Conservation (phyloP, 495 filamentous ascomycete genomes). For the Hypoxylon fuscum region DNA sequence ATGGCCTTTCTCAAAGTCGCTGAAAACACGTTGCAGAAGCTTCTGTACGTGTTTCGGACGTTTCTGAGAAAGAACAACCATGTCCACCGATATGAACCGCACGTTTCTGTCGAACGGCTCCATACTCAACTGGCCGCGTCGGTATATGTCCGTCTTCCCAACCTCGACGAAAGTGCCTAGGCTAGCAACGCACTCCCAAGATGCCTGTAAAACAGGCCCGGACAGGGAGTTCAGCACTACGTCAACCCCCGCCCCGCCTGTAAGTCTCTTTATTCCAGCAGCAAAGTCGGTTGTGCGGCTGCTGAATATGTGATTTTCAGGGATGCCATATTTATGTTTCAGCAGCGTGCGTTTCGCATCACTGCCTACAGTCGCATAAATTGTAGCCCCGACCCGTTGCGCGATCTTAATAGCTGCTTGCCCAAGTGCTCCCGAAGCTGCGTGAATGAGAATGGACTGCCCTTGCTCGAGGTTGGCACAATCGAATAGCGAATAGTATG, state of each 20-base stretch:
- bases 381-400: constrained; percentile 51
- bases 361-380: constrained; percentile 59
- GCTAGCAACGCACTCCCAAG: not conserved
- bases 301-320: constrained; percentile 49
- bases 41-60: constrained; percentile 22
- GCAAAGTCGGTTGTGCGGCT: no score
- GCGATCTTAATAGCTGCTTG: constrained; percentile 62
- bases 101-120: constrained; percentile 30
- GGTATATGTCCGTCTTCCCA: no score
- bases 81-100: constrained; percentile 39
- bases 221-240: constrained; percentile 66
- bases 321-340: constrained; percentile 50
- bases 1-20: constrained; percentile 19
- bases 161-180: no score
- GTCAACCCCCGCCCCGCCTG: constrained; percentile 60
- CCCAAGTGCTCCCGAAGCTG: constrained; percentile 57
- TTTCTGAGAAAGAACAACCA: constrained; percentile 27
- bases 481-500: constrained; percentile 51
- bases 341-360: constrained; percentile 52
- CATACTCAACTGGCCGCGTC: constrained; percentile 36
- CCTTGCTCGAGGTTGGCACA: constrained; percentile 26
- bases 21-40: constrained; percentile 15
- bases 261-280: constrained; percentile 28
- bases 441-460: constrained; percentile 64
- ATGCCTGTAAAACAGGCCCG: constrained; percentile 59